Base-by-base conservation (phyloP, 192 early-diverging fungal genomes). In the Backusella mclennaniae region DNA sequence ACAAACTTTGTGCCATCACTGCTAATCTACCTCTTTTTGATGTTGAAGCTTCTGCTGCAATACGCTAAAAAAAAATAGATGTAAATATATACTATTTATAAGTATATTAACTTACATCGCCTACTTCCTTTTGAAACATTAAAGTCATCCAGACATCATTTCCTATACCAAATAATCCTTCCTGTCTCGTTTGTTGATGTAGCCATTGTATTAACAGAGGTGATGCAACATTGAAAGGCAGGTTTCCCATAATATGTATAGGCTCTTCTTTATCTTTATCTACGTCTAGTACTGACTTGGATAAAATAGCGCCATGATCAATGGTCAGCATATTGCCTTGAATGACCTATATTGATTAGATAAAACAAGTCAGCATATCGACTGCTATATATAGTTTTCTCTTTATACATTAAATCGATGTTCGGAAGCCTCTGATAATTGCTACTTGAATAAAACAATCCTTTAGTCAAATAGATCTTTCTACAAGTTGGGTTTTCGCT, bases 41-140 rank as follows among this genome's bases (percentile, higher is more conserved):
- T 29, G 86, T 88, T 6, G 76, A 83, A 5, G 84, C 78, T 0
- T 75, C 73, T 4, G 94, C 94, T 6, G 80, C 80, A 29, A 95
- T 89, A 12, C 92, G 83, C 80, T 89, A 76, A 7, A 49, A 21
- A 71, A 35, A 46, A 31, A 73, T 33, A 63, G 0, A 52, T 29
- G n/a, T 68, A 66, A n/a, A 35, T 4, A 69, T 29, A 19, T 23
- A 29, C 21, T 21, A 66, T 36, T 68, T 15, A 19, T 31, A 15
- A 0, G 9, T 52, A 52, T 35, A 33, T 33, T 33, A 31, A 73
- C 76, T 75, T 73, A 86, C 86, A 56, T 89, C 79, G 26, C 85
- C 94, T 15, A 95, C 93, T 75, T 95, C 94, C 67, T 90, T 90
- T 80, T 95, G 94, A 80, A 95, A 95, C 94, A 95, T 95, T 23